Evolutionary conservation across 1,139 yeast species (phyloP).

Genomic region (Yamadazyma songkhlaensis): DNA sequence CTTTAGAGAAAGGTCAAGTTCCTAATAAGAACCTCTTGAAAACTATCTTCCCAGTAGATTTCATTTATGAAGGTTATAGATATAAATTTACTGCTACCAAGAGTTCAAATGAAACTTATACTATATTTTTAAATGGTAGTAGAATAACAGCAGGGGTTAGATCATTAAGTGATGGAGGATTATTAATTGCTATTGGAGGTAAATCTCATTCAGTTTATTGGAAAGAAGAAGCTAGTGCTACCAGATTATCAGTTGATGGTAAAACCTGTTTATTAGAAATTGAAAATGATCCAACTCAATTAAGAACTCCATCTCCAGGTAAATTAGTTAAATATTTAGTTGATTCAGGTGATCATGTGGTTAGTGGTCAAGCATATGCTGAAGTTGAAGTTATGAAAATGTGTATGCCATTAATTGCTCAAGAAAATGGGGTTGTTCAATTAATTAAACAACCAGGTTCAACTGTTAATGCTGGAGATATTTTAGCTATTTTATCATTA

Average conservation of each 20-base stretch:
- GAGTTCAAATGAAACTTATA: slow-evolving; percentile 79
- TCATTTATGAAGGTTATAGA: slow-evolving; percentile 90
- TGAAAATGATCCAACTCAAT: slow-evolving; percentile 97
- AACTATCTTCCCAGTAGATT: slow-evolving; percentile 89
- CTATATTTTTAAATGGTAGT: slow-evolving; percentile 90
- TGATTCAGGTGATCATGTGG: slow-evolving; percentile 91
- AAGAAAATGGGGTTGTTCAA: slow-evolving; percentile 91
- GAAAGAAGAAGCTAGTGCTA: slow-evolving; percentile 96
- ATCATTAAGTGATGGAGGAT: slow-evolving; percentile 89
- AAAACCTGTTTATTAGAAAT: slow-evolving; percentile 91
- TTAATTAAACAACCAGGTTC: slow-evolving; percentile 98
- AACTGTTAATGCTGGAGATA: slow-evolving; percentile 93
- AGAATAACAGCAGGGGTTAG: slow-evolving; percentile 85
- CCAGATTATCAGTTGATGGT: slow-evolving; percentile 93
- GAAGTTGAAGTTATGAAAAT: slow-evolving; percentile 99
- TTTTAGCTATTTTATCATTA: slow-evolving; percentile 86
- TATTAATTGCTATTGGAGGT: slow-evolving; percentile 84
- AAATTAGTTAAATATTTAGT: slow-evolving; percentile 90
- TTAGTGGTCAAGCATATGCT: slow-evolving; percentile 92
- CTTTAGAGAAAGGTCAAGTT: slow-evolving; percentile 93
- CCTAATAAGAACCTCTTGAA: slow-evolving; percentile 76
- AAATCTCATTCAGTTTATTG: slow-evolving; percentile 93
- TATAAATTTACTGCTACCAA: slow-evolving; percentile 95
- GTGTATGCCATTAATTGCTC: slow-evolving; percentile 92
- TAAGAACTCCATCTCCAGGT: slow-evolving; percentile 99